These are phyloP conservation scores for Aspergillus fischeri DNA, from an alignment of 2,329 filamentous ascomycete genomes.

Conservation along the genomic window DNA sequence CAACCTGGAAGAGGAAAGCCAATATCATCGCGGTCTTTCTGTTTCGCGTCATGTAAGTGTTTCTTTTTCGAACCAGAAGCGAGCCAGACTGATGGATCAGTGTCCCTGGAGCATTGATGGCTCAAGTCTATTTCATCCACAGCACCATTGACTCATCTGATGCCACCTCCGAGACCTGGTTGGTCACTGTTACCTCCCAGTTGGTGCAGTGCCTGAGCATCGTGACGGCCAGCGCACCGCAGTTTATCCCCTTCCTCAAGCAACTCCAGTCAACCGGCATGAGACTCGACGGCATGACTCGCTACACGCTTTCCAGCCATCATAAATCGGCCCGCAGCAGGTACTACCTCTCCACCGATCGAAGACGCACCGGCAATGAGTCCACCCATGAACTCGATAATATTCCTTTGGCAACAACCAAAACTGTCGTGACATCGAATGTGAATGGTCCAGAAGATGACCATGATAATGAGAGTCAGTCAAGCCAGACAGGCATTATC, in stretches of 20 bases:
- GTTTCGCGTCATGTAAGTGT: slow-evolving; percentile 22
- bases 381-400: slow-evolving; percentile 12
- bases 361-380: slow-evolving; percentile 6
- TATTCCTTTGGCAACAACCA: slow-evolving; percentile 7
- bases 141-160: slow-evolving; percentile 10
- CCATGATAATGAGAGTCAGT: slow-evolving; percentile 23
- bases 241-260: slow-evolving; percentile 30
- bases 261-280: slow-evolving; percentile 27
- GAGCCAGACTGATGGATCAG: slow-evolving; percentile 7
- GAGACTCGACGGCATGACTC: slow-evolving; percentile 16
- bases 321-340: not conserved
- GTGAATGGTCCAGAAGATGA: slow-evolving; percentile 6
- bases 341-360: slow-evolving; percentile 1
- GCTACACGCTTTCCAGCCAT: slow-evolving; percentile 1
- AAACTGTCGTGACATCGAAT: slow-evolving; percentile 13
- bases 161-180: slow-evolving; percentile 20
- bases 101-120: slow-evolving; percentile 20
- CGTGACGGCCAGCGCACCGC: slow-evolving; percentile 26
- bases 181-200: slow-evolving; percentile 14
- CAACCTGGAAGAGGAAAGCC: slow-evolving; percentile 14
- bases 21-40: slow-evolving; percentile 17
- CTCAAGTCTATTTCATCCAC: slow-evolving; percentile 18
- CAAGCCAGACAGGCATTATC: slow-evolving; percentile 25
- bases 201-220: slow-evolving; percentile 24
- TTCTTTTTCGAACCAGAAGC: not conserved